Conservation (phyloP, 495 filamentous ascomycete species). For the Cercophora samala region DNA sequence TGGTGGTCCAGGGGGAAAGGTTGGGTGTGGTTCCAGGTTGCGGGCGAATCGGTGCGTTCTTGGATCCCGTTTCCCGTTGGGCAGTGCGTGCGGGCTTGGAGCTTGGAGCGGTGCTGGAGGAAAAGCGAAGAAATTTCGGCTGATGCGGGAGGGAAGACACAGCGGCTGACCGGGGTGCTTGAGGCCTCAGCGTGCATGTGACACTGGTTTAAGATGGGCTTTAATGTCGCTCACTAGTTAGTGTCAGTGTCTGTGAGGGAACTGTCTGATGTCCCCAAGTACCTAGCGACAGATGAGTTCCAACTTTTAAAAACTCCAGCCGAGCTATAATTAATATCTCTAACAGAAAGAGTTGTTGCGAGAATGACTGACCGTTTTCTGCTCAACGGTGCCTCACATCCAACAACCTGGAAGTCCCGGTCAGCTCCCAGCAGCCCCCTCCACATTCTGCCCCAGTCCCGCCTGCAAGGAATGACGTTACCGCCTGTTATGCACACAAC, state of each 20-base stretch:
- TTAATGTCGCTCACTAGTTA: neutral
- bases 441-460: neutral
- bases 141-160: constrained; percentile 20
- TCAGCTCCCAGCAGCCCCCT: constrained; percentile 1
- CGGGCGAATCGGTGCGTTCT: constrained; percentile 6
- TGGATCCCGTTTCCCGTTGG: neutral
- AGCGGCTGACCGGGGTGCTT: constrained; percentile 7
- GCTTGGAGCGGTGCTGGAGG: constrained; percentile 12
- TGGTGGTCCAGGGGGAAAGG: neutral
- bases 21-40: neutral
- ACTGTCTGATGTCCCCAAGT: neutral
- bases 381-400: neutral
- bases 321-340: no score
- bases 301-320: neutral
- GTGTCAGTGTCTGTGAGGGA: neutral
- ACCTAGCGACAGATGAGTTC: neutral
- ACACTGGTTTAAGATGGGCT: neutral
- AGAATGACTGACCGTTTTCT: neutral
- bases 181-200: constrained; percentile 5
- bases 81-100: constrained; percentile 3
- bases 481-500: neutral
- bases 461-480: constrained; percentile 3
- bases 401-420: no score
- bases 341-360: neutral
- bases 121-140: constrained; percentile 28